Conservation (phyloP, 768 basidiomycete genomes). For the Boletellus ananiceps region DNA sequence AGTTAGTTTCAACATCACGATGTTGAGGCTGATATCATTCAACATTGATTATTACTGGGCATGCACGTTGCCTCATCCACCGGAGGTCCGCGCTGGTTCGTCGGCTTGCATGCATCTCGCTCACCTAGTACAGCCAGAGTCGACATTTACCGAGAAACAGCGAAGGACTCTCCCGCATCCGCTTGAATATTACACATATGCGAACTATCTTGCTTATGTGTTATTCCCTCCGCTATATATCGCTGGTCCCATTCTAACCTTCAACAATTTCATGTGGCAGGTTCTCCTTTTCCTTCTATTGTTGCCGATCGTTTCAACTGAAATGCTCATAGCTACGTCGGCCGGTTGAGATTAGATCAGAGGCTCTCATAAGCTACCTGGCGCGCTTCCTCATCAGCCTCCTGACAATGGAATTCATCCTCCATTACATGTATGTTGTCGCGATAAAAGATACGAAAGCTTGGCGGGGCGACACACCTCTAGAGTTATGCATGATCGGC, state of each 20-base stretch:
- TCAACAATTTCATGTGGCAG: conserved; percentile 95
- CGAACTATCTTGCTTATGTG: conserved; percentile 78
- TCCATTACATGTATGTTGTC: conserved; percentile 95
- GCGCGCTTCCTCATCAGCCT: conserved; percentile 67
- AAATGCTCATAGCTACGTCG: conserved; percentile 49
- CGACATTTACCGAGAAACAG: conserved; percentile 50
- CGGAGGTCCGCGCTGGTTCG: conserved; percentile 37
- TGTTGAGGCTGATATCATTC: conserved; percentile 90
- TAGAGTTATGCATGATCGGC: conserved; percentile 86
- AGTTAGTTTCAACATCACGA: conserved; percentile 91
- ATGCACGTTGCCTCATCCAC: conserved; percentile 34
- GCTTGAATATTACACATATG: conserved; percentile 55
- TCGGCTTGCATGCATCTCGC: conserved; percentile 2
- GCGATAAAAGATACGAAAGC: conserved; percentile 89
- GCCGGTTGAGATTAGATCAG: conserved; percentile 43
- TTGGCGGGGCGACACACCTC: conserved; percentile 74
- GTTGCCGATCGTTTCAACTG: not conserved
- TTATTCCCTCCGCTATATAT: conserved; percentile 94
- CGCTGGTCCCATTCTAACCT: conserved; percentile 93
- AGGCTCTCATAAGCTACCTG: conserved; percentile 49
- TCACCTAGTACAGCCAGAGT: conserved; percentile 21
- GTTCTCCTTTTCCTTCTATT: conserved; percentile 33
- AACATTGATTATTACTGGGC: conserved; percentile 94
- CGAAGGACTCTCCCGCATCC: conserved; percentile 55
- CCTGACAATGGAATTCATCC: conserved; percentile 83